Percentiles rank a stretch among this genome's conserved stretches.
phyloP scores from a whole-genome alignment of 2,329 filamentous ascomycete species.

The Laburnicola sp. region DNA sequence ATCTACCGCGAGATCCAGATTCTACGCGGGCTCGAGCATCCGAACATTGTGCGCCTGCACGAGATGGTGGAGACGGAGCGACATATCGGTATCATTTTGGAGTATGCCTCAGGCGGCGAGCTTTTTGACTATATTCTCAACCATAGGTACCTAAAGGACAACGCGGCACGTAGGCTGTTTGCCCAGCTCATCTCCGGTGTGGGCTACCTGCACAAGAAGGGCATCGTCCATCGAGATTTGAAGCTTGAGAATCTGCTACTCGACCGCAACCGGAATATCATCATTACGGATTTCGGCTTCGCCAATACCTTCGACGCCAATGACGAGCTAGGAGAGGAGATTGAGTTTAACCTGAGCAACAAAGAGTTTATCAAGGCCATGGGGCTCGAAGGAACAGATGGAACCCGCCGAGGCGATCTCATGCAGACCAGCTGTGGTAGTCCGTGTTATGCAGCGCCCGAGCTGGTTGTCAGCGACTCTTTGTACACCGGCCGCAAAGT shows the following conservation, averaged over 20 bases:
- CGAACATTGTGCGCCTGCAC: conserved; percentile 94
- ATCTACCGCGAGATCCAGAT: conserved; percentile 98
- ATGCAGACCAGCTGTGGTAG: conserved; percentile 99
- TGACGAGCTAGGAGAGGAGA: conserved; percentile 86
- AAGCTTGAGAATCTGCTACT: conserved; percentile 95
- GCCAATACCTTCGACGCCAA: conserved; percentile 92
- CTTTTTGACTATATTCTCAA: conserved; percentile 98
- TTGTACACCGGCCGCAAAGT: conserved; percentile 97
- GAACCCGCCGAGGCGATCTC: conserved; percentile 82
- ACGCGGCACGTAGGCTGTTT: conserved; percentile 85
- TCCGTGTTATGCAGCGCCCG: conserved; percentile 95
- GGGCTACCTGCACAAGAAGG: conserved; percentile 96
- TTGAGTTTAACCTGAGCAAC: conserved; percentile 83
- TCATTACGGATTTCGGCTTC: conserved; percentile 99
- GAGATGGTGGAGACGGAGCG: conserved; percentile 98
- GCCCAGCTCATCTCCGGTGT: conserved; percentile 95
- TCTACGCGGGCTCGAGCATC: conserved; percentile 81
- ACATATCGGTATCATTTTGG: conserved; percentile 96
- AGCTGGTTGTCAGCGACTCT: conserved; percentile 95
- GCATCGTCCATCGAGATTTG: conserved; percentile 94
- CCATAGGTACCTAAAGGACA: conserved; percentile 93
- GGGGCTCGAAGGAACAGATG: conserved; percentile 81
- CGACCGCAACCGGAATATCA: conserved; percentile 97
- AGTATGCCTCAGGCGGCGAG: conserved; percentile 96
- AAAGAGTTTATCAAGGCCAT: conserved; percentile 84